Evolutionary conservation across 371 early-diverging fungal species (phyloP).

Genomic region (Blyttiomyces sp.): DNA sequence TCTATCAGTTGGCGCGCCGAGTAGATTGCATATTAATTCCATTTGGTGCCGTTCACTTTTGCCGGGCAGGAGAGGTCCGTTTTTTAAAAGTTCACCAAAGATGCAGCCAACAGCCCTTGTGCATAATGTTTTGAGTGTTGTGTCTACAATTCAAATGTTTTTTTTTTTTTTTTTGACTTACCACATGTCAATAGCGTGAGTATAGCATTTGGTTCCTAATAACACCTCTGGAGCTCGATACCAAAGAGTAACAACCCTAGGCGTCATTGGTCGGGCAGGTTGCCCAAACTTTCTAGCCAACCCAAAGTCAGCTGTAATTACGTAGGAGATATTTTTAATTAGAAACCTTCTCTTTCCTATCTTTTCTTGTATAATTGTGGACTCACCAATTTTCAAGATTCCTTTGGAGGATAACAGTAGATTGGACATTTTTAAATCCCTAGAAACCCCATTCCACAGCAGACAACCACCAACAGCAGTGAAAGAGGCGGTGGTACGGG

Average conservation of each 20-base stretch:
- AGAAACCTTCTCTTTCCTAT: not conserved
- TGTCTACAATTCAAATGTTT: too few relatives aligned
- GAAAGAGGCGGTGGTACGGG: not conserved
- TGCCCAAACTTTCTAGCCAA: conserved; percentile 72
- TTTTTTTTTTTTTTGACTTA: too few relatives aligned
- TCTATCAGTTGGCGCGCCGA: conserved; percentile 76
- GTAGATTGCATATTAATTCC: conserved; percentile 63
- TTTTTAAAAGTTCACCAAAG: conserved; percentile 82
- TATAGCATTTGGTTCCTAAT: conserved; percentile 85
- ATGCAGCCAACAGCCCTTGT: conserved; percentile 72
- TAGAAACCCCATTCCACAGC: not conserved
- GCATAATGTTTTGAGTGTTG: conserved; percentile 74
- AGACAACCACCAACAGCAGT: not conserved
- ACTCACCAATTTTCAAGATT: conserved; percentile 19
- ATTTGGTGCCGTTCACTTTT: conserved; percentile 76
- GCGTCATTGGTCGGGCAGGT: conserved; percentile 77
- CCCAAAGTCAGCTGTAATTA: conserved; percentile 77
- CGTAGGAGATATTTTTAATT: not conserved
- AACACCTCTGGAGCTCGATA: conserved; percentile 98
- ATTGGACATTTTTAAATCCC: conserved; percentile 87
- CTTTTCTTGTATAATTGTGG: not conserved
- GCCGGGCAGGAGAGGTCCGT: conserved; percentile 80
- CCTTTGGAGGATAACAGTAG: conserved; percentile 70
- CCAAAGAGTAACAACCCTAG: conserved; percentile 94
- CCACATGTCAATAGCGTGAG: conserved; percentile 97